Percentiles rank a stretch among this genome's conserved stretches.
phyloP scores from a whole-genome alignment of 1,139 yeast species.

The Blastobotrys raffinosifermentans region DNA sequence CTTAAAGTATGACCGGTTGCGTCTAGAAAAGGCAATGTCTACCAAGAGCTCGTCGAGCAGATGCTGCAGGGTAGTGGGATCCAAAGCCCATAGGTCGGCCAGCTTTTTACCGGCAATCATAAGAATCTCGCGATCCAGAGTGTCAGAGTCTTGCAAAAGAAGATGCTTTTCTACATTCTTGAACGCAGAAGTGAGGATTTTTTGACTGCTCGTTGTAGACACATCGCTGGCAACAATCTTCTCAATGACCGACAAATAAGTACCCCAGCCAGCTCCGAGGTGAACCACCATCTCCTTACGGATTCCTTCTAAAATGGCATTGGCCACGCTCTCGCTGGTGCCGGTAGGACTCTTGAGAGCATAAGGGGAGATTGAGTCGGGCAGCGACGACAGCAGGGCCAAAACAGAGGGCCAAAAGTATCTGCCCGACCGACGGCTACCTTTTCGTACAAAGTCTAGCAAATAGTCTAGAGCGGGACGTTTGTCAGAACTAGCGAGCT shows the following conservation, averaged over 20 bases:
- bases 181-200: conserved; percentile 10
- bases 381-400: conserved; percentile 21
- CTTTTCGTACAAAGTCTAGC: conserved; percentile 16
- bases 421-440: conserved; percentile 24
- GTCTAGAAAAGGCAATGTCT: conserved; percentile 9
- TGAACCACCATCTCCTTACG: conserved; percentile 21
- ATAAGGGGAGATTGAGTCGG: conserved; percentile 20
- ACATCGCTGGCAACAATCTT: conserved; percentile 11
- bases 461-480: conserved; percentile 12
- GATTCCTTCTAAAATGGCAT: conserved; percentile 26
- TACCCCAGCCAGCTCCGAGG: conserved; percentile 23
- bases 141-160: conserved; percentile 14
- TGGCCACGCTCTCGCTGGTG: conserved; percentile 17
- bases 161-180: conserved; percentile 10
- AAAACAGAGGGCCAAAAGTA: conserved; percentile 27
- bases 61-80: conserved; percentile 4
- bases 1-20: conserved; percentile 10
- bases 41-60: conserved; percentile 8
- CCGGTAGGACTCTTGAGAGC: conserved; percentile 12
- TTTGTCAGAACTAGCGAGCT: conserved; percentile 18
- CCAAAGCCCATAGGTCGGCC: conserved; percentile 13
- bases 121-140: conserved; percentile 13
- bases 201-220: conserved; percentile 6
- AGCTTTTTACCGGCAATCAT: conserved; percentile 21
- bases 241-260: conserved; percentile 22